Evolutionary conservation across 768 basidiomycete genomes (phyloP).

Genomic region (Boletellus emodensis): DNA sequence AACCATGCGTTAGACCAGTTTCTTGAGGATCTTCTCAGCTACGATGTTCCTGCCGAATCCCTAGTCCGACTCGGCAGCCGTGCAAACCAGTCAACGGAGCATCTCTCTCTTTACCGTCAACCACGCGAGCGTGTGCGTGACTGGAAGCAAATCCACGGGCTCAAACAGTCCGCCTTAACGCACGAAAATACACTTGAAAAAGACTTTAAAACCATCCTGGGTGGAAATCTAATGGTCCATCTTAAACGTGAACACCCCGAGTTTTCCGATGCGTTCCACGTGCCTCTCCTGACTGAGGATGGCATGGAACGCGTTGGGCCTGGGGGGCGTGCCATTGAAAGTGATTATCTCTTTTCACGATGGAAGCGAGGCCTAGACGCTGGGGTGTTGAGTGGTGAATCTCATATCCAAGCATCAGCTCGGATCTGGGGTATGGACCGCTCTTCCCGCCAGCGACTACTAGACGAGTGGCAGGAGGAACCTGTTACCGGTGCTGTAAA

Average conservation of each 20-base stretch:
- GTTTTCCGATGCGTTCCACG: slow-evolving; percentile 42
- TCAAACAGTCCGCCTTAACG: slow-evolving; percentile 32
- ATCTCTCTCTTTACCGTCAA: slow-evolving; percentile 36
- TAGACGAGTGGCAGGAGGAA: slow-evolving; percentile 33
- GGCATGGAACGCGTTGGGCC: slow-evolving; percentile 46
- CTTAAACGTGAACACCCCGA: slow-evolving; percentile 44
- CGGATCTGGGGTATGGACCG: slow-evolving; percentile 39
- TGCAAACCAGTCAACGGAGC: slow-evolving; percentile 41
- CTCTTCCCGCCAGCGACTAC: slow-evolving; percentile 25
- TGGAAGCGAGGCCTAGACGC: slow-evolving; percentile 46
- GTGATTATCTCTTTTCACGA: slow-evolving; percentile 41
- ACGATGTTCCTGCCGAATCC: slow-evolving; percentile 44
- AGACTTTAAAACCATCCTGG: slow-evolving; percentile 1
- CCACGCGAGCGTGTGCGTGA: neutral
- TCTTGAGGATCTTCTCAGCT: slow-evolving; percentile 53
- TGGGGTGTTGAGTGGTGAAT: slow-evolving; percentile 36
- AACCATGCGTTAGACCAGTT: slow-evolving; percentile 74
- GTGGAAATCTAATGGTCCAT: slow-evolving; percentile 32
- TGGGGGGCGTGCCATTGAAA: slow-evolving; percentile 35
- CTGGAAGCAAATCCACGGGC: slow-evolving; percentile 15
- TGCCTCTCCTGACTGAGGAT: slow-evolving; percentile 35
- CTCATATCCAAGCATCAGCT: slow-evolving; percentile 23
- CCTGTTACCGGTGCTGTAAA: slow-evolving; percentile 33
- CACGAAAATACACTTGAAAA: slow-evolving; percentile 25
- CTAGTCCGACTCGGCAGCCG: slow-evolving; percentile 63